Evolutionary conservation across 2,329 filamentous ascomycete species (phyloP), one percentile per base, ranked within the genome.

Genomic region (Diaporthe sp.): DNA sequence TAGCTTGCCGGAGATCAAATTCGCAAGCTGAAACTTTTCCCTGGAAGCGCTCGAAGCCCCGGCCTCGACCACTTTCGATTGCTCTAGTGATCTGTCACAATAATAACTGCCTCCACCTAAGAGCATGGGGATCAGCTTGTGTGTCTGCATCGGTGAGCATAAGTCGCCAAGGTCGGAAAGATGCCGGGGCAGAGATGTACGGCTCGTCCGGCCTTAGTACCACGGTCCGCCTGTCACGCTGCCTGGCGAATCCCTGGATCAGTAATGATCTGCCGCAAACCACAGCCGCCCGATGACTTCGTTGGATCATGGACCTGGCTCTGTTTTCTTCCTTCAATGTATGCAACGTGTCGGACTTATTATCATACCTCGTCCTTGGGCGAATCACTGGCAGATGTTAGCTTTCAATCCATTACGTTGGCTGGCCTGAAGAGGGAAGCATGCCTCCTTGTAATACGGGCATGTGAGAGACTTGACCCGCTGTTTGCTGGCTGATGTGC

Each of bases 141-240:
- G 30, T 45, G 38, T 17, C 38, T 22, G n/a, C 25, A 64, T 40
- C 25, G 58, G 58, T 33, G 58, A 45, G 58, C 40, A 64, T 33
- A 33, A 64, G 4, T 64, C 25, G 25, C 58, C 58, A 45, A n/a
- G 58, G 25, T 64, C 40, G 58, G 58, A 45, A 45, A 64, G 25
- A n/a, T 64, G 25, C 58, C 58, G 58, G 58, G 25, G 40, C 25
- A 64, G 8, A 45, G n/a, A 13, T 45, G 19, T 42, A 33, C 40
- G 58, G 58, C 3, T 40, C 40, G 40, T 25, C 38, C 8, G 38
- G 25, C 28, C 8, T 42, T 7, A 15, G 35, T 30, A 45, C 38
- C 58, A 64, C 38, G 25, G 58, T 45, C 38, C 8, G 40, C 4
- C 38, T 64, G 5, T 30, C 33, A 45, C 17, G 9, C 13, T 30